Percentiles rank a stretch among this genome's conserved stretches.
Conservation (phyloP, 495 filamentous ascomycete genomes). For the Hypomontagnella submonticulosa region DNA sequence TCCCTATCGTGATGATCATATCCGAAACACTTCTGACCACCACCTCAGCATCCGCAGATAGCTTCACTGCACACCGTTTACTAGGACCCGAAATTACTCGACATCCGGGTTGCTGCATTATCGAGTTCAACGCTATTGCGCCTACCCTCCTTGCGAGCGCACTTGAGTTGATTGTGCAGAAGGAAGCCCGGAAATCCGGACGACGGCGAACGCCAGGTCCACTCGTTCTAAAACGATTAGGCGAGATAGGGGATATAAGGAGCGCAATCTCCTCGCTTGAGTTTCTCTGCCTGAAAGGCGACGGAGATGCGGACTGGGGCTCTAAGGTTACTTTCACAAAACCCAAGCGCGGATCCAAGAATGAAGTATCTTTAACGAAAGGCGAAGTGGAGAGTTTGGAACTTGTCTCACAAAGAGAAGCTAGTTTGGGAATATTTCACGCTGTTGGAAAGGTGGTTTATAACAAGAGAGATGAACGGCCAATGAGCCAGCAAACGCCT, state of each 20-base stretch:
- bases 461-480: constrained; percentile 77
- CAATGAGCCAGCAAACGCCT: constrained; percentile 43
- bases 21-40: constrained; percentile 86
- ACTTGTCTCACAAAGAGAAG: constrained; percentile 83
- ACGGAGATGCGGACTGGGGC: constrained; percentile 73
- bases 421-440: constrained; percentile 92
- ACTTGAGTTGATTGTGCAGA: constrained; percentile 78
- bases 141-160: constrained; percentile 87
- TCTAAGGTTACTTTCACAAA: constrained; percentile 70
- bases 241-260: constrained; percentile 88
- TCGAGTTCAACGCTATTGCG: constrained; percentile 94
- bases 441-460: constrained; percentile 95
- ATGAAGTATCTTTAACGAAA: constrained; percentile 68
- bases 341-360: constrained; percentile 66
- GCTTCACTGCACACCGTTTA: constrained; percentile 87
- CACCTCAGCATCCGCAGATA: constrained; percentile 79
- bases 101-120: constrained; percentile 76
- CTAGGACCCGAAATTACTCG: constrained; percentile 85
- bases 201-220: constrained; percentile 75
- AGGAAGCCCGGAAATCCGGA: constrained; percentile 78
- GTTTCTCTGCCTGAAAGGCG: constrained; percentile 84
- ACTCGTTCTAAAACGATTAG: constrained; percentile 75
- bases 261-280: constrained; percentile 90
- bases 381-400: constrained; percentile 78
- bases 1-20: constrained; percentile 87